Conservation (phyloP, 164 flowering plant genomes). For the grape (Vitis vinifera) region DNA sequence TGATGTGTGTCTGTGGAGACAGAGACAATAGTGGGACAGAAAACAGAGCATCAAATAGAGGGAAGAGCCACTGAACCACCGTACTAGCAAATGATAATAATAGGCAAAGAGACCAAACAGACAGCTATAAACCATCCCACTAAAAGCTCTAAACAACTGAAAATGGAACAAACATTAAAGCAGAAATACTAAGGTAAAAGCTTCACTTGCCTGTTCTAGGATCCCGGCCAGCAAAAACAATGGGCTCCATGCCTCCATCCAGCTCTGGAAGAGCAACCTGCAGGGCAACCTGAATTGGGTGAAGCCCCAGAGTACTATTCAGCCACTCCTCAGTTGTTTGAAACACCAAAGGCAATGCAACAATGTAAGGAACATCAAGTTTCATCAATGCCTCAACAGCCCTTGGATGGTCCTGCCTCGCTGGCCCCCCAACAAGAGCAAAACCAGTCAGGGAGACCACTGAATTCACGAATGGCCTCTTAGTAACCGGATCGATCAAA, state of each 20-base stretch:
- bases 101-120: background rate
- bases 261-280: conserved; percentile 99
- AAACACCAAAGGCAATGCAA: conserved; percentile 94
- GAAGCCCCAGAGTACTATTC: conserved; percentile 90
- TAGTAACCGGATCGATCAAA: conserved; percentile 72
- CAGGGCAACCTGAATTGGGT: conserved; percentile 98
- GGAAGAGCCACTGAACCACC: too few species aligned
- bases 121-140: background rate
- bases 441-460: conserved; percentile 91
- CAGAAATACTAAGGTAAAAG: background rate
- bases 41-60: too few species aligned
- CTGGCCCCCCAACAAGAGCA: conserved; percentile 98
- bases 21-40: too few species aligned
- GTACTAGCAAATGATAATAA: background rate
- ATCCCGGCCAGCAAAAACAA: conserved; percentile 95
- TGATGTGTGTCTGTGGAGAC: background rate
- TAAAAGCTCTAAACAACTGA: background rate
- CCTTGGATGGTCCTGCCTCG: conserved; percentile 97
- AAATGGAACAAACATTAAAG: background rate
- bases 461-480: conserved; percentile 76
- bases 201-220: conserved; percentile 74
- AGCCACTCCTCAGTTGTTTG: conserved; percentile 99
- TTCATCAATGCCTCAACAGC: conserved; percentile 91
- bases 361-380: conserved; percentile 95
- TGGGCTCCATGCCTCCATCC: conserved; percentile 98